Conservation (phyloP, 2,329 filamentous ascomycete species). For the Zymoseptoria ardabiliae region DNA sequence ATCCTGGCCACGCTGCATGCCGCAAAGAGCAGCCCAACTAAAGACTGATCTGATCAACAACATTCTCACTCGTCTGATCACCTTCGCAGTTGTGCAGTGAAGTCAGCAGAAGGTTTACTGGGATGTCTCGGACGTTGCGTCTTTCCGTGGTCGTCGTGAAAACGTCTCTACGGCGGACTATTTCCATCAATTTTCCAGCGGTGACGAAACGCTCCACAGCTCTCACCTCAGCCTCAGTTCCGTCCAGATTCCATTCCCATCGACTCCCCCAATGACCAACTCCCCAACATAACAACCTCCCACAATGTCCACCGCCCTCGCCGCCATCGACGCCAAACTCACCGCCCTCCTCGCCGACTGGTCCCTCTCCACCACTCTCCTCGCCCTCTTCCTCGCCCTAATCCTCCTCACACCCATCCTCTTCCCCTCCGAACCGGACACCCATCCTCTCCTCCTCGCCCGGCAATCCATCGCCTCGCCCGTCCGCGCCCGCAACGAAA, state of each 20-base stretch:
- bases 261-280: background rate
- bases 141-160: too few species aligned
- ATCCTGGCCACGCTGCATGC: too few species aligned
- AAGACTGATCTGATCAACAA: too few species aligned
- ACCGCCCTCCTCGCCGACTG: conserved; percentile 67
- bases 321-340: conserved; percentile 59
- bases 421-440: conserved; percentile 72
- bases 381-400: conserved; percentile 59
- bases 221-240: background rate
- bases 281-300: background rate
- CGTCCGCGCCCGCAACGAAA: conserved; percentile 77
- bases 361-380: conserved; percentile 69
- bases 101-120: background rate
- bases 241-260: background rate
- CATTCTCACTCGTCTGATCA: too few species aligned
- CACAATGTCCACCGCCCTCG: conserved; percentile 14
- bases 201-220: too few species aligned
- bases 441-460: conserved; percentile 82
- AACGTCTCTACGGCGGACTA: background rate
- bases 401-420: conserved; percentile 66
- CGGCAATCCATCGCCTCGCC: conserved; percentile 72
- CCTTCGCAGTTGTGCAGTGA: too few species aligned
- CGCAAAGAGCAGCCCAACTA: too few species aligned
- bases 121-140: background rate
- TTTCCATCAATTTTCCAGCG: background rate